Evolutionary conservation across 805 yeast species (phyloP).

Genomic region (Kodamaea leandrae): DNA sequence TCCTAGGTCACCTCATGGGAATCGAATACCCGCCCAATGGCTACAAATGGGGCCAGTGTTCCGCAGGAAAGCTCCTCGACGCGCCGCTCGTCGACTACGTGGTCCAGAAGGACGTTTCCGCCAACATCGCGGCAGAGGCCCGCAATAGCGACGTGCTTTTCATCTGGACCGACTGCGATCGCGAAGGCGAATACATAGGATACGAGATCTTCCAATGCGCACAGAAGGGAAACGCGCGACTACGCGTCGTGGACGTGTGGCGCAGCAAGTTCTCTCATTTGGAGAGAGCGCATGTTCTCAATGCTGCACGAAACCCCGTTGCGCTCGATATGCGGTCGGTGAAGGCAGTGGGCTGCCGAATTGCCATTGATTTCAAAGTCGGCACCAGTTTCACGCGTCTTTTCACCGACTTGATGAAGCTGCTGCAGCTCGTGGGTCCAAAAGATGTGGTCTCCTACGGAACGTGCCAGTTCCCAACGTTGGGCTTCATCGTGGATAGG

Average conservation of each 20-base stretch:
- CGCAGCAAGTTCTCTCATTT: slow-evolving; percentile 87
- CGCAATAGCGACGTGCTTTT: slow-evolving; percentile 58
- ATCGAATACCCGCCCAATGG: slow-evolving; percentile 58
- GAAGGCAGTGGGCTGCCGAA: slow-evolving; percentile 81
- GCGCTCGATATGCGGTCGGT: slow-evolving; percentile 65
- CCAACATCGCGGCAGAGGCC: slow-evolving; percentile 68
- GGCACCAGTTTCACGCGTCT: slow-evolving; percentile 89
- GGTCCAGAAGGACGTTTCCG: slow-evolving; percentile 48
- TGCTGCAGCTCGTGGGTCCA: slow-evolving; percentile 29
- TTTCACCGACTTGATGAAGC: slow-evolving; percentile 54
- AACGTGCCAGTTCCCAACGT: slow-evolving; percentile 91
- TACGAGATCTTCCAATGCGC: slow-evolving; percentile 79
- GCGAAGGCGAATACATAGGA: slow-evolving; percentile 95
- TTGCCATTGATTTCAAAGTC: slow-evolving; percentile 82
- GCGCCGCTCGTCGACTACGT: slow-evolving; percentile 56
- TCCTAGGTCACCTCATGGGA: slow-evolving; percentile 76
- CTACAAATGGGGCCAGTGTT: slow-evolving; percentile 63
- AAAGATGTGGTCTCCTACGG: slow-evolving; percentile 71
- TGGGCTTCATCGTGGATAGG: slow-evolving; percentile 94
- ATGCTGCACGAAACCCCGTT: slow-evolving; percentile 72
- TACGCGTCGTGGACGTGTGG: slow-evolving; percentile 46
- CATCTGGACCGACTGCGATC: slow-evolving; percentile 99
- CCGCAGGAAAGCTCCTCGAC: slow-evolving; percentile 64
- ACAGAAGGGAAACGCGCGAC: slow-evolving; percentile 45
- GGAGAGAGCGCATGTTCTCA: slow-evolving; percentile 67